Evolutionary conservation across 2,329 filamentous ascomycete genomes (phyloP), one percentile per base, ranked within the genome.

Genomic region (Colletotrichum filicis): DNA sequence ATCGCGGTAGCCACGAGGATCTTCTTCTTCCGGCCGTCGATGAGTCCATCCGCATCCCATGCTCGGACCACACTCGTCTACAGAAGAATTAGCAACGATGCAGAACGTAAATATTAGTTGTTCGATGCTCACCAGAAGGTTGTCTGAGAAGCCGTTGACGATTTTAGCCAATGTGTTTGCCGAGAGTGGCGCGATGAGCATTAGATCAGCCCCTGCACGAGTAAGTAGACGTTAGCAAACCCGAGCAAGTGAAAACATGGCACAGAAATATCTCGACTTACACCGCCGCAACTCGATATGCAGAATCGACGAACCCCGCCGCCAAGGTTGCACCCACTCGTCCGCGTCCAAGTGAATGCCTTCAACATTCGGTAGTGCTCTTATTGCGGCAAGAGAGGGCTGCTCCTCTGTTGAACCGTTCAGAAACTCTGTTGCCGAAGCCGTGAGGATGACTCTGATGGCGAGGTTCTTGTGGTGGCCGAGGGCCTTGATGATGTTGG

Each of bases 151-250:
- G 0, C 97, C 97, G 28, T 89, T 88, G 0, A 90, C 90, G 75
- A 98, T 90, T 83, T 97, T 98, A 7, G 95, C 96, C 79, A 98
- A 86, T 4, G 91, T 92, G 79, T 98, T 98, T 14, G 96, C 95
- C 68, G 91, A 93, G 73, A 98, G 82, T 0, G 96, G 96, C 11
- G 93, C 93, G 72, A 98, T 88, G 19, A 96, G 87, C 78, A 98
- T 86, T 3, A 97, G 78, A 80, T 98, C 89, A 0, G 95, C 94
- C 95, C 93, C 93, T 74, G 68, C 14, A 26, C 5, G 24, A 30
- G 6, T 5, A 30, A 57, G 16, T 16, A 42, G 14, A 32, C 30
- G 30, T 32, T 8, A 32, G 30, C 9, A 32, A 32, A 1, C 8
- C 9, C 30, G 30, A 9, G 8, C 30, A 32, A 32, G 30, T 32